These are phyloP conservation scores for Skeletonema costatum DNA, from an alignment of 108 stramenopile species.

Conservation along the genomic window DNA sequence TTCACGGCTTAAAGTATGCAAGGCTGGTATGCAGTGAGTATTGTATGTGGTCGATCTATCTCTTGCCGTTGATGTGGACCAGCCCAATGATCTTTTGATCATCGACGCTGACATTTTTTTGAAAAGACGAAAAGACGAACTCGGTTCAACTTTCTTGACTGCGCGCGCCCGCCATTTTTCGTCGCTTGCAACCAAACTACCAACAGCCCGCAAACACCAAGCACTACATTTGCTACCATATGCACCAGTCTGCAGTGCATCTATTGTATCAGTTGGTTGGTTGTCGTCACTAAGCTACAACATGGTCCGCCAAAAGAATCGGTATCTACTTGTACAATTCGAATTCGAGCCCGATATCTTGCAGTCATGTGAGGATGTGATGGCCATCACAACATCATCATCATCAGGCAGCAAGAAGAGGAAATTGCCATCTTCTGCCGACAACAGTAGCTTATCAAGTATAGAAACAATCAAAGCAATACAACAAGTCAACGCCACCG, in stretches of 20 bases:
- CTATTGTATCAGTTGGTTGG: neutral
- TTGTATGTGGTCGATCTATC: no score
- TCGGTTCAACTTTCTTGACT: no score
- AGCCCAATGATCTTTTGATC: no score
- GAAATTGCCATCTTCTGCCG: slow-evolving; percentile 11
- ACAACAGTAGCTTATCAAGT: neutral
- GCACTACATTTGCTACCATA: no score
- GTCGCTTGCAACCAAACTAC: no score
- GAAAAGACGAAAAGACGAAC: no score
- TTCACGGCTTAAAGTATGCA: no score
- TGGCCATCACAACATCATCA: neutral
- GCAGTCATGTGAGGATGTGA: slow-evolving; percentile 5
- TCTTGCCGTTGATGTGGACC: no score
- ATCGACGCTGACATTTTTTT: no score
- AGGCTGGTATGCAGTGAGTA: no score
- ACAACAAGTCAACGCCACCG: slow-evolving; percentile 23
- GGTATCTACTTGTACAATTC: slow-evolving; percentile 69
- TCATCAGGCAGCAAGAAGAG: slow-evolving; percentile 12
- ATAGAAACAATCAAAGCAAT: neutral
- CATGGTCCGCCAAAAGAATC: slow-evolving; percentile 77
- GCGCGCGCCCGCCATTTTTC: no score
- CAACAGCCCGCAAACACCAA: no score
- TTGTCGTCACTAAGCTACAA: neutral
- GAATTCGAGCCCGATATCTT: slow-evolving; percentile 45
- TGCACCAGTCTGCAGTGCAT: neutral